phyloP scores from a whole-genome alignment of 306 rosid species.

The Abrus precatorius region DNA sequence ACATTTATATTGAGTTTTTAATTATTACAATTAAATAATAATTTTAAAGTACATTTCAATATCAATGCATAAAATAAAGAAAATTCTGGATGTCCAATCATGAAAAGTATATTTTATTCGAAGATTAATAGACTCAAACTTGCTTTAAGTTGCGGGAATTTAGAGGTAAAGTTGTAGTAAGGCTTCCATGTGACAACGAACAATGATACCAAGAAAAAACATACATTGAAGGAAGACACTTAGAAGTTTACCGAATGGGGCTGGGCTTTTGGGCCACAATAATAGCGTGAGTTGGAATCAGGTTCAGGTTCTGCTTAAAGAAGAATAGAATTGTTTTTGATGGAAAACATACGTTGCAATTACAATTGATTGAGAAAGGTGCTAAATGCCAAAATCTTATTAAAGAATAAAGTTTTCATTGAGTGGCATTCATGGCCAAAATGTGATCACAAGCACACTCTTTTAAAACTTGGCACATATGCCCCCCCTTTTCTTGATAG shows the following conservation, averaged over 20 bases:
- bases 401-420: conserved; percentile 51
- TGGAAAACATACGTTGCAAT: conserved; percentile 38
- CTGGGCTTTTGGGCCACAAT: conserved; percentile 48
- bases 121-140: background rate
- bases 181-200: background rate
- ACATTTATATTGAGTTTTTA: background rate
- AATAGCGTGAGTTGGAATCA: conserved; percentile 43
- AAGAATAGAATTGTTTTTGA: conserved; percentile 43
- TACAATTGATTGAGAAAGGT: conserved; percentile 53
- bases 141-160: conserved; percentile 23
- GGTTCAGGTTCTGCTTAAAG: conserved; percentile 48
- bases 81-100: background rate
- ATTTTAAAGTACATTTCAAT: background rate
- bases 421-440: conserved; percentile 47
- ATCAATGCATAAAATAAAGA: conserved; percentile 7
- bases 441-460: conserved; percentile 43
- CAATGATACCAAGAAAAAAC: background rate
- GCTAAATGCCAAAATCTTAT: conserved; percentile 33
- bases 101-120: background rate
- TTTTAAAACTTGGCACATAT: conserved; percentile 47
- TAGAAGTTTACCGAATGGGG: conserved; percentile 17
- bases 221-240: background rate
- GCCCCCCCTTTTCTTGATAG: conserved; percentile 20
- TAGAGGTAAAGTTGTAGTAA: background rate
- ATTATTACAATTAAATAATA: background rate